Base-by-base conservation (phyloP, 75 land plant species). In the Pinus taeda region DNA sequence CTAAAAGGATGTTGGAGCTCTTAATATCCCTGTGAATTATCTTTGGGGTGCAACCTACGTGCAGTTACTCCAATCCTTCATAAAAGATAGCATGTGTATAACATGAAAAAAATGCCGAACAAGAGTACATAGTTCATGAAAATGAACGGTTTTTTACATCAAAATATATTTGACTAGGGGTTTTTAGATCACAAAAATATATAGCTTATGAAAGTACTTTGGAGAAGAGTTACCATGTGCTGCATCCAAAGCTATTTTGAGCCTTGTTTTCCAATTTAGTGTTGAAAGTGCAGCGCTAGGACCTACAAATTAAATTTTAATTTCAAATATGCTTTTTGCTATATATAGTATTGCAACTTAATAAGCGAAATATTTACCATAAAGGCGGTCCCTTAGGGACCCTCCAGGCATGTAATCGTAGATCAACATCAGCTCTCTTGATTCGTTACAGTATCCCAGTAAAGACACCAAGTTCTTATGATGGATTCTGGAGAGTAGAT, bases 1-100 rank as follows among this genome's bases (percentile, higher is more conserved):
- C 84, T 17, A 83, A 71, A 53, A 83, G 75, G 29, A 83, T 83
- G 45, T 80, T 83, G 49, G 70, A 24, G 7, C 77, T 57, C 60
- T 83, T 83, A 3, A 83, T 74, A 45, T 83, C 85, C 18, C 85
- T 53, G 30, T 83, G 85, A 42, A 83, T 83, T 63, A 83, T 75
- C 22, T 78, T 65, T 22, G 83, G 85, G 7, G 61, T 30, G 15
- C 65, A 77, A 75, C 83, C 74, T 15, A 59, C 56, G 59, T 83
- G 85, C 1, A 83, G 78, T 63, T 83, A 83, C 39, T 83, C 85
- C 2, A 83, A 24, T 22, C 85, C 85, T 42, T 12, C 39, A 37
- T 14, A 1, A 26, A 15, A 30, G 30, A 14, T 24, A 4, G 13
- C 13, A 15, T 1, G 12, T 59, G n/a, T n/a, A 59, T 17, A 4